Evolutionary conservation across 441 rosid species (phyloP), one percentile per base, ranked within the genome.

Genomic region (Bocquillonia castaneifolia): DNA sequence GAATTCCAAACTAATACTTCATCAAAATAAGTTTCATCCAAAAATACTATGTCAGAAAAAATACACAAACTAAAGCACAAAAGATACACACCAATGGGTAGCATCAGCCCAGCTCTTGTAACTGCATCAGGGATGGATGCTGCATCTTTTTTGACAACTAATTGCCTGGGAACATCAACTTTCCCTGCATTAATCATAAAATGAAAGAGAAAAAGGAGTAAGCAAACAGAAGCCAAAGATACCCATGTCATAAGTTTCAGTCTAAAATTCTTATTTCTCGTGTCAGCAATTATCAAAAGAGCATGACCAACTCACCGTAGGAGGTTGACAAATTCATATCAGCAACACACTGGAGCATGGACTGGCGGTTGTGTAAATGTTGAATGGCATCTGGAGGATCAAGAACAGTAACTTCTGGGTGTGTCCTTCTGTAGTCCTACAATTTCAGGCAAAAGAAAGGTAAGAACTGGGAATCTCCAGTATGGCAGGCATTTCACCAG

Each of bases 381-480:
- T 84, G 91, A 73, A 92, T 92, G 23, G 97, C 91, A 83, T 84
- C 90, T 40, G 96, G 97, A 67, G 97, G 97, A 85, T 92, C 97
- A 52, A 92, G 96, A 68, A 92, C 94, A 55, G 90, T 88, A 70
- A 92, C 93, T 74, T 85, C 88, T 18, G 91, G 91, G 71, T 90
- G 88, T 58, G 85, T 74, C 67, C 57, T 74, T 74, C 88, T 66
- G 68, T 87, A 87, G 18, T 90, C 91, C 93, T 87, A 71, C 72
- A 81, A 62, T 45, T 58, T 23, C 47, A 68, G 23, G 34, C 28
- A 59, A 59, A 39, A 32, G 54, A 68, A 52, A 22, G 55, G 64
- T 36, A 42, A 13, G 15, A 6, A 42, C 53, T 51, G 32, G 62
- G 14, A 7, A 20, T 51, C 42, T 26, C 20, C 39, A 17, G 15